A percentile compares a stretch with the other conserved stretches of the same genome.
Evolutionary conservation across 768 basidiomycete species (phyloP).

Genomic region (Inosperma sp.): DNA sequence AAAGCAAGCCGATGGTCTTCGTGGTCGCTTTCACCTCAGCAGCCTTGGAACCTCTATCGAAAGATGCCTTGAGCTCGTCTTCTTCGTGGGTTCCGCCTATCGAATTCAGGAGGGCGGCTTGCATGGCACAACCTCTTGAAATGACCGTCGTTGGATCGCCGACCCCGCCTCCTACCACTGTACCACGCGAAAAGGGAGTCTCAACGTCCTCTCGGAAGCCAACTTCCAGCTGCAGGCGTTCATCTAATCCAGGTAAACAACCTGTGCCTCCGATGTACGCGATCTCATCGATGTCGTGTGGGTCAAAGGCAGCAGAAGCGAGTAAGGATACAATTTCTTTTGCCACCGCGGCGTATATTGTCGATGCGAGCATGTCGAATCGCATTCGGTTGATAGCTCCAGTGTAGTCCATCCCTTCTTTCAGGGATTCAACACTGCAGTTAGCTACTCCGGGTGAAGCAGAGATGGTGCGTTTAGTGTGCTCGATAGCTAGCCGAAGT

Average conservation of each 20-base stretch:
- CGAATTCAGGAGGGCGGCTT: conserved; percentile 57
- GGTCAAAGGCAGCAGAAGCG: conserved; percentile 43
- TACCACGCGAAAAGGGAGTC: conserved; percentile 63
- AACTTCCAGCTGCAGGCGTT: conserved; percentile 40
- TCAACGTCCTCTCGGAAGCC: conserved; percentile 59
- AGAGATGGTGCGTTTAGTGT: conserved; percentile 89
- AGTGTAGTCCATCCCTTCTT: conserved; percentile 89
- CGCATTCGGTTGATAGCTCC: conserved; percentile 48
- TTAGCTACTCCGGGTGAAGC: conserved; percentile 85
- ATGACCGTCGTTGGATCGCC: conserved; percentile 78
- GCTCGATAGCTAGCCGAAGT: conserved; percentile 86
- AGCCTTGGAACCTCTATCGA: conserved; percentile 35
- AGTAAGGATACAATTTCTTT: conserved; percentile 51
- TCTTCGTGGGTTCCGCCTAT: conserved; percentile 45
- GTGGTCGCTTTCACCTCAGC: conserved; percentile 43
- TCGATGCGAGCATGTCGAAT: conserved; percentile 57
- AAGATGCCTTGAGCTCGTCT: conserved; percentile 48
- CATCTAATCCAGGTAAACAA: conserved; percentile 70
- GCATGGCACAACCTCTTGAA: conserved; percentile 70
- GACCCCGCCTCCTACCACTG: conserved; percentile 64
- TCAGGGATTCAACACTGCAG: conserved; percentile 89
- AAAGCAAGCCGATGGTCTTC: too few relatives aligned
- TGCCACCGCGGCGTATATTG: conserved; percentile 57
- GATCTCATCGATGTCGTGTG: conserved; percentile 70
- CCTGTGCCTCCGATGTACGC: conserved; percentile 77